Evolutionary conservation across 768 basidiomycete species (phyloP).

Genomic region (Pluteus cervinus): DNA sequence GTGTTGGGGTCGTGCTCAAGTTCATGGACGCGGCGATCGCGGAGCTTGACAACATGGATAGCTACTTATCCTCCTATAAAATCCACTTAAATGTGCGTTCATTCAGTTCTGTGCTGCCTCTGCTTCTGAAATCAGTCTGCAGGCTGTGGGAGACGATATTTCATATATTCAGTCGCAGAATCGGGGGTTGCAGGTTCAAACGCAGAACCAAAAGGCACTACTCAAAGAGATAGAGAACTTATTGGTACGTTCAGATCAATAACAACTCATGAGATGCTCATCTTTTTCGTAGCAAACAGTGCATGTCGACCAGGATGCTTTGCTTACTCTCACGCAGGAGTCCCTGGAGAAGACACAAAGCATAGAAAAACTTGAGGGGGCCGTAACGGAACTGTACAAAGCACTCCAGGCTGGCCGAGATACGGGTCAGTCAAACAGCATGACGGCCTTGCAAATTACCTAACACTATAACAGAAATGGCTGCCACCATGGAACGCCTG

Average conservation of each 20-base stretch:
- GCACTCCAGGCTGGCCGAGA: constrained; percentile 88
- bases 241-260: constrained; percentile 42
- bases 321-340: constrained; percentile 80
- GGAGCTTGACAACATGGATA: constrained; percentile 89
- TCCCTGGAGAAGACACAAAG: constrained; percentile 77
- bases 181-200: constrained; percentile 94
- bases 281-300: constrained; percentile 70
- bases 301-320: constrained; percentile 76
- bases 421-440: constrained; percentile 47
- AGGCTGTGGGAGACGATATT: constrained; percentile 96
- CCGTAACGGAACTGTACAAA: constrained; percentile 89
- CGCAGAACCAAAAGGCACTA: constrained; percentile 86
- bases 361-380: constrained; percentile 73
- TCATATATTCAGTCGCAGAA: constrained; percentile 94
- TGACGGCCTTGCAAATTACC: constrained; percentile 13
- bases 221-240: constrained; percentile 84
- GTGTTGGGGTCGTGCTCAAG: constrained; percentile 78
- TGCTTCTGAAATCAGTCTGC: constrained; percentile 2
- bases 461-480: constrained; percentile 60
- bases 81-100: constrained; percentile 86
- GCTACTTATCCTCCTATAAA: constrained; percentile 87
- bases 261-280: too few relatives aligned
- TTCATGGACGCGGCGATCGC: constrained; percentile 84
- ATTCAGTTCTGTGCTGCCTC: constrained; percentile 1
- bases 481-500: constrained; percentile 92